A percentile compares a stretch with the other conserved stretches of the same genome.
phyloP scores from a whole-genome alignment of 2,329 filamentous ascomycete genomes.

The Trichoderma sp. region DNA sequence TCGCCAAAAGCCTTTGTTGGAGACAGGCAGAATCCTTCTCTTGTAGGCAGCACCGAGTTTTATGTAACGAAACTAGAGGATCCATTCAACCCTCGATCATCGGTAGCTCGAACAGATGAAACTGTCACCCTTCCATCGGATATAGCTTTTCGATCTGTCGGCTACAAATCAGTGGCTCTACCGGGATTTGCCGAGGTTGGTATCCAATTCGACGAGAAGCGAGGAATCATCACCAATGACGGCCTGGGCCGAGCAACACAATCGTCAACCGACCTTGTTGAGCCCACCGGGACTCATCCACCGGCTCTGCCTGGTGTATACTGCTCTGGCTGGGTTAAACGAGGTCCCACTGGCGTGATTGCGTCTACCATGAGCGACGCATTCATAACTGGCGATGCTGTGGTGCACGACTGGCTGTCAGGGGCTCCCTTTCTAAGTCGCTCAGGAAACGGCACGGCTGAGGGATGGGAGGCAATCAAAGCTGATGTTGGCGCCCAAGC shows the following conservation, averaged over 20 bases:
- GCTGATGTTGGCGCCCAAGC: slow-evolving; percentile 56
- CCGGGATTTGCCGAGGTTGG: slow-evolving; percentile 72
- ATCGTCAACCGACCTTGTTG: slow-evolving; percentile 26
- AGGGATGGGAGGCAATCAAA: slow-evolving; percentile 78
- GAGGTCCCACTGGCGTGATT: slow-evolving; percentile 92
- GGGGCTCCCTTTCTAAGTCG: slow-evolving; percentile 43
- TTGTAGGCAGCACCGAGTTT: slow-evolving; percentile 69
- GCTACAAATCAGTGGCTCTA: slow-evolving; percentile 81
- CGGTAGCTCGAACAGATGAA: slow-evolving; percentile 51
- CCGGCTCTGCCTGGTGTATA: slow-evolving; percentile 69
- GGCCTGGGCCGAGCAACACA: slow-evolving; percentile 56
- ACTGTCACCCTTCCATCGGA: slow-evolving; percentile 60
- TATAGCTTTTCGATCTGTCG: slow-evolving; percentile 88
- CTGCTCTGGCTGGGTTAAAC: slow-evolving; percentile 95
- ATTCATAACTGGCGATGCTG: slow-evolving; percentile 82
- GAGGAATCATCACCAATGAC: slow-evolving; percentile 82
- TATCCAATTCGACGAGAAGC: slow-evolving; percentile 73
- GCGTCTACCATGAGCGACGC: slow-evolving; percentile 95
- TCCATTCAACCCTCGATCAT: slow-evolving; percentile 54
- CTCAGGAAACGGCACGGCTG: slow-evolving; percentile 5
- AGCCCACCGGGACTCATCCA: slow-evolving; percentile 35
- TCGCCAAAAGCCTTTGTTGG: slow-evolving; percentile 70
- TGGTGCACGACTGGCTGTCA: slow-evolving; percentile 72
- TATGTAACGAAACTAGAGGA: slow-evolving; percentile 59
- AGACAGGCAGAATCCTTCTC: slow-evolving; percentile 43